phyloP scores from a whole-genome alignment of 2,329 filamentous ascomycete species.

The Curvularia eragrostidis region DNA sequence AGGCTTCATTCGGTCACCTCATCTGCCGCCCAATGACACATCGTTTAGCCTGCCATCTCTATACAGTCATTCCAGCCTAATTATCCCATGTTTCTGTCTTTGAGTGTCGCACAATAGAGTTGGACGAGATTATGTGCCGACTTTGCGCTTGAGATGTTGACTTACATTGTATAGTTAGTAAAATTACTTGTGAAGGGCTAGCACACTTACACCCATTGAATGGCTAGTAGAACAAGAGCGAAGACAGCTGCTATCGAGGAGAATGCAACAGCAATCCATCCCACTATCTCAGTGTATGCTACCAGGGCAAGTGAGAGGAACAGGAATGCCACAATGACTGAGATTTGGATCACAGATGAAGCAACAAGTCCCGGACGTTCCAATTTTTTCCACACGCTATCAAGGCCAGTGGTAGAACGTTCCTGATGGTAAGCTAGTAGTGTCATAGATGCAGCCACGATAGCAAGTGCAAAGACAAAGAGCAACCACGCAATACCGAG shows the following conservation, averaged over 20 bases:
- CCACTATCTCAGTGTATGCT: not conserved
- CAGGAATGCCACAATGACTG: not conserved
- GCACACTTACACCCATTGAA: conserved; percentile 1
- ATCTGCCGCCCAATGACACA: no score
- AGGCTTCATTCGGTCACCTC: no score
- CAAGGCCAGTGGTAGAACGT: not conserved
- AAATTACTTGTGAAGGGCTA: not conserved
- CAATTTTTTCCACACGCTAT: not conserved
- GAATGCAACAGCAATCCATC: not conserved
- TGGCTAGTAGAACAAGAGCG: not conserved
- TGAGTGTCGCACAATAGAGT: no score
- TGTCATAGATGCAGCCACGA: not conserved
- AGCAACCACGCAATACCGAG: not conserved
- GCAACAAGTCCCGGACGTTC: not conserved
- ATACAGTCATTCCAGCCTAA: no score
- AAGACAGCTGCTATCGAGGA: not conserved
- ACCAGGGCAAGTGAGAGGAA: not conserved
- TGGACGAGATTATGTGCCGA: not conserved
- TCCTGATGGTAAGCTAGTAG: not conserved
- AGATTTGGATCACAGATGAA: not conserved
- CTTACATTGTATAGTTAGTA: not conserved
- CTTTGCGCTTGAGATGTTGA: not conserved
- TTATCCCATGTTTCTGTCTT: no score
- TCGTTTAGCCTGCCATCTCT: no score
- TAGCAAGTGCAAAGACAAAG: not conserved